phyloP scores from a whole-genome alignment of 192 early-diverging fungal species.

The Obelidium mucronatum region DNA sequence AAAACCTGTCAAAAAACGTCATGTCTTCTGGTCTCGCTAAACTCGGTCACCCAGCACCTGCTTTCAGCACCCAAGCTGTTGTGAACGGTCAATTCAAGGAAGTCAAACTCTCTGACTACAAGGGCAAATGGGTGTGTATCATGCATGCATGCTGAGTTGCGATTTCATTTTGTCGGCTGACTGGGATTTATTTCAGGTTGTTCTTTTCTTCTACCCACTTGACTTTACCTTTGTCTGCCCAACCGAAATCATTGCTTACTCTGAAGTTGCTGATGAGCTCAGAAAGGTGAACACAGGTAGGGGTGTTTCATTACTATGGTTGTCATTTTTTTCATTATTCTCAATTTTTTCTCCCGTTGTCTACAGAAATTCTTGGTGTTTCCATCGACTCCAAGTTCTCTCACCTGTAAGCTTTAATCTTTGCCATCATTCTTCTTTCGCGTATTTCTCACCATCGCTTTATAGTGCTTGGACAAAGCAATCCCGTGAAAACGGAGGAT shows the following conservation, averaged over 20 bases:
- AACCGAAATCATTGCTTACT: constrained; percentile 65
- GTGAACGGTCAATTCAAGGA: background rate
- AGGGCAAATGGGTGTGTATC: background rate
- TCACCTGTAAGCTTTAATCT: constrained; percentile 61
- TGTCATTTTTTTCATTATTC: background rate
- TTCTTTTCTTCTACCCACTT: constrained; percentile 58
- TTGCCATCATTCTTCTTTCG: background rate
- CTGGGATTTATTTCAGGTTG: constrained; percentile 27
- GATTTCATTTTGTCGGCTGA: no score
- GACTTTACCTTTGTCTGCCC: constrained; percentile 65
- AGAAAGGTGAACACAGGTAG: constrained; percentile 41
- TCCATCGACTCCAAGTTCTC: constrained; percentile 70
- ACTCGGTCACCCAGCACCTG: background rate
- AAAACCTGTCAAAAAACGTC: background rate
- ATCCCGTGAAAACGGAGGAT: constrained; percentile 62
- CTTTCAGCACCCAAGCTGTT: background rate
- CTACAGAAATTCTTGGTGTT: constrained; percentile 61
- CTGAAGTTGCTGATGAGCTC: constrained; percentile 66
- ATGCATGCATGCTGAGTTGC: no score
- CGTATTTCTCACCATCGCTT: constrained; percentile 33
- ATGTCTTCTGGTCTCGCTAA: background rate
- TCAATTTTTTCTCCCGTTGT: background rate
- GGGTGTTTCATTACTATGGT: no score
- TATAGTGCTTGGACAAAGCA: constrained; percentile 62
- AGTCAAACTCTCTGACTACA: background rate